Percentiles rank a stretch among this genome's conserved stretches.
Conservation (phyloP, 1,284 basidiomycete genomes). For the Ceratobasidium sp. region DNA sequence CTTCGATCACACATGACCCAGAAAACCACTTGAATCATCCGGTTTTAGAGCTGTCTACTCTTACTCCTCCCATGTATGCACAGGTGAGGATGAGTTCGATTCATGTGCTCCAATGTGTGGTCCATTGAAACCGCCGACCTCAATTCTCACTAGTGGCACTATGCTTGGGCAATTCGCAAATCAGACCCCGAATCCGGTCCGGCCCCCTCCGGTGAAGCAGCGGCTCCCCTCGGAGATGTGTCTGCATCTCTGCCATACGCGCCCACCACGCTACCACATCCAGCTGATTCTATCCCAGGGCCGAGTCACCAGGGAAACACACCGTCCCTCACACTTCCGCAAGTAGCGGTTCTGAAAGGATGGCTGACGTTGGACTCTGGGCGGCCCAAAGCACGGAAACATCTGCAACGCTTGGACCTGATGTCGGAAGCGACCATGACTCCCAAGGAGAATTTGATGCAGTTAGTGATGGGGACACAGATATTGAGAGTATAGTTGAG, state of each 20-base stretch:
- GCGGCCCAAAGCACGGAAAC: constrained; percentile 9
- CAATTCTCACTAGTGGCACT: constrained; percentile 31
- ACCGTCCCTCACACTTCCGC: constrained; percentile 1
- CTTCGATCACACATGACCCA: background rate
- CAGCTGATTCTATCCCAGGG: background rate
- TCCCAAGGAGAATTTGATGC: constrained; percentile 25
- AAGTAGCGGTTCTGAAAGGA: background rate
- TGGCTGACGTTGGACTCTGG: constrained; percentile 16
- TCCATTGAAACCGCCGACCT: constrained; percentile 3
- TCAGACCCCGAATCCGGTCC: constrained; percentile 4
- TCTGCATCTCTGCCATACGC: background rate
- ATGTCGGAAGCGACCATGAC: constrained; percentile 15
- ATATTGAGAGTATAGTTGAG: constrained; percentile 25
- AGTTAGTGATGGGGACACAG: constrained; percentile 23
- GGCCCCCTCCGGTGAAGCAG: constrained; percentile 1
- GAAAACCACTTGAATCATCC: background rate
- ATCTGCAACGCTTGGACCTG: background rate
- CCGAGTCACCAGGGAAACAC: background rate
- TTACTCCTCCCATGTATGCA: constrained; percentile 25
- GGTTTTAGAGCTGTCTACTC: constrained; percentile 8
- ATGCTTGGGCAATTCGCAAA: constrained; percentile 37
- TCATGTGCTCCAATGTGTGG: background rate
- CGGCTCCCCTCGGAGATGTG: background rate
- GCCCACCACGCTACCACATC: background rate
- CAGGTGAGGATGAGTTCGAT: constrained; percentile 5